Percentiles rank a stretch among this genome's conserved stretches.
These are phyloP conservation scores for Penicillium sp. DNA, from an alignment of 2,329 filamentous ascomycete genomes.

Conservation along the genomic window DNA sequence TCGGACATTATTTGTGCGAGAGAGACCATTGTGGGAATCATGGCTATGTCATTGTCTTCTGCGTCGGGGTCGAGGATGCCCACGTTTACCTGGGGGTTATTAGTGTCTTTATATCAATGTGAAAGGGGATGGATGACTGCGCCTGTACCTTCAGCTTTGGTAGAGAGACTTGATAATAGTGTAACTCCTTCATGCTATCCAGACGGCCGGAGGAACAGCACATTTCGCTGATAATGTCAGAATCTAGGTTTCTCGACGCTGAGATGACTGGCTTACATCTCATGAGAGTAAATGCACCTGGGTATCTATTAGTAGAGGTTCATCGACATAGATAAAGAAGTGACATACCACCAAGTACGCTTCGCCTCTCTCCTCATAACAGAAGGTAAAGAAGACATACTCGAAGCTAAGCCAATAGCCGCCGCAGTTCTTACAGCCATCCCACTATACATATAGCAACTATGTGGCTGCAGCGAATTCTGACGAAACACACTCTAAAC, in stretches of 20 bases:
- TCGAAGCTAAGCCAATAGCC: not conserved
- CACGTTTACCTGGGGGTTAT: not conserved
- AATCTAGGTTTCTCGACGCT: not conserved
- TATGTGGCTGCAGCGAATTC: constrained; percentile 36
- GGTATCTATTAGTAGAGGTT: not conserved
- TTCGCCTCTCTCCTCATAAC: not conserved
- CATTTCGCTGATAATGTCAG: not conserved
- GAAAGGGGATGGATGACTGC: not conserved
- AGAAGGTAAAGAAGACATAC: not conserved
- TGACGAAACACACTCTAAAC: not conserved
- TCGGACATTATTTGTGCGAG: not conserved
- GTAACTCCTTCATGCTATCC: not conserved
- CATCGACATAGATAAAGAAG: not conserved
- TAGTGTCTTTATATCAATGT: not conserved
- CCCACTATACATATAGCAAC: constrained; percentile 25
- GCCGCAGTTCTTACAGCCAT: not conserved
- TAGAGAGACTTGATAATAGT: not conserved
- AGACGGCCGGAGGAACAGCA: not conserved
- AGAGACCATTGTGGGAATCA: not conserved
- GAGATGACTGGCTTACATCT: not conserved
- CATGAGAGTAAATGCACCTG: not conserved
- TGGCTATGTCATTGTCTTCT: not conserved
- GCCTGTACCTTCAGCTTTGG: not conserved
- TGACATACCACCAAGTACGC: not conserved
- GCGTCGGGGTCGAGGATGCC: not conserved